phyloP scores from a whole-genome alignment of 164 flowering plant species.

The Protea cynaroides region DNA sequence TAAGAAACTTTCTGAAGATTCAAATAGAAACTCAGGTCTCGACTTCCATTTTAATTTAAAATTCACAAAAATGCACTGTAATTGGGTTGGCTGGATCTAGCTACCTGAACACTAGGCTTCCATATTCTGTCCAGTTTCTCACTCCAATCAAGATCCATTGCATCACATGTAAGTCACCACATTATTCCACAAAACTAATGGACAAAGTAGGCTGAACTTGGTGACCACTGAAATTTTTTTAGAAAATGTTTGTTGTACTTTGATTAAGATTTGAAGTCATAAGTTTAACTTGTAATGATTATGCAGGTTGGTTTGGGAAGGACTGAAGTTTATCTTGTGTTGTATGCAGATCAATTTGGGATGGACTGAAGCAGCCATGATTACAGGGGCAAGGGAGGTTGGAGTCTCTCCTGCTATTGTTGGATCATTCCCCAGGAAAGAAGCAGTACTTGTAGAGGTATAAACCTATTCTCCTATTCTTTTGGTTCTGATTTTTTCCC shows the following conservation, averaged over 20 bases:
- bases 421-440: conserved; percentile 83
- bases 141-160: too few relatives aligned
- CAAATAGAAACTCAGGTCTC: too few relatives aligned
- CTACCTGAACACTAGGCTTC: too few relatives aligned
- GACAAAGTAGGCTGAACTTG: neutral
- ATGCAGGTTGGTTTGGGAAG: conserved; percentile 71
- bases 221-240: neutral
- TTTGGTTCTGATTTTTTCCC: neutral
- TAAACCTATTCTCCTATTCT: neutral
- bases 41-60: too few relatives aligned
- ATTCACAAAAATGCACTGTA: too few relatives aligned
- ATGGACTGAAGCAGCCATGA: conserved; percentile 85
- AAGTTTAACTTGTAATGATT: neutral
- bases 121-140: too few relatives aligned
- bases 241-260: neutral
- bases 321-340: conserved; percentile 38
- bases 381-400: conserved; percentile 83
- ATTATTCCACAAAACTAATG: neutral
- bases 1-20: too few relatives aligned
- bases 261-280: neutral
- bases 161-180: too few relatives aligned
- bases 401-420: conserved; percentile 85
- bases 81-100: too few relatives aligned
- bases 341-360: conserved; percentile 60
- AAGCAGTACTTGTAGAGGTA: conserved; percentile 96